Percentiles rank a stretch among this genome's conserved stretches.
These are phyloP conservation scores for Solanum corneliomulleri DNA, from an alignment of 257 asterid species.

Conservation along the genomic window DNA sequence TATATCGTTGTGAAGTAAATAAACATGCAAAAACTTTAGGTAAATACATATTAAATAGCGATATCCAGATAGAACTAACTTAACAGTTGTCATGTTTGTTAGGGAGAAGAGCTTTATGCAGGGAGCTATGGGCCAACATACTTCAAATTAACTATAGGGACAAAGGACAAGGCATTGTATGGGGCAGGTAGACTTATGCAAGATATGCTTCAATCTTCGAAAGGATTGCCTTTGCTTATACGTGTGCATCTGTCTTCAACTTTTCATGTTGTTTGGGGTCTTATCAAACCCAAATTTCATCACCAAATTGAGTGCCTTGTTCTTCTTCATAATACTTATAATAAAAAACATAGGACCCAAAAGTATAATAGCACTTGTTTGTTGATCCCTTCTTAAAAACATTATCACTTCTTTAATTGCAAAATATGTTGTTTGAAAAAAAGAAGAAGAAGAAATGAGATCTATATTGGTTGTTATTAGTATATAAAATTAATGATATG, in stretches of 20 bases:
- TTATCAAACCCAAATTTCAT: constrained; percentile 37
- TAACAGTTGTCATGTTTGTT: background rate
- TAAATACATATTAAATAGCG: background rate
- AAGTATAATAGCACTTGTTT: constrained; percentile 37
- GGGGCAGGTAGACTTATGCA: constrained; percentile 80
- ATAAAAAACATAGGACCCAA: constrained; percentile 45
- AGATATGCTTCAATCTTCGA: constrained; percentile 49
- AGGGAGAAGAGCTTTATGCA: constrained; percentile 38
- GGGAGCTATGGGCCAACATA: constrained; percentile 21
- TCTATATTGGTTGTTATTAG: background rate
- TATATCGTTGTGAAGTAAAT: background rate
- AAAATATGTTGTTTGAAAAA: background rate
- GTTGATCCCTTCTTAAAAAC: background rate
- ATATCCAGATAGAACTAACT: background rate
- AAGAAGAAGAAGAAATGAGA: background rate
- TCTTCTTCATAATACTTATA: constrained; percentile 19
- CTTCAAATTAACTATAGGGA: constrained; percentile 37
- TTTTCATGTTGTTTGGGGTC: constrained; percentile 48
- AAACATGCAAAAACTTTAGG: background rate
- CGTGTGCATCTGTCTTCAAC: constrained; percentile 33
- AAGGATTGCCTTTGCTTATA: constrained; percentile 40
- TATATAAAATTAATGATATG: background rate
- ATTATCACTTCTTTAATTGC: background rate
- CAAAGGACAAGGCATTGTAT: constrained; percentile 54
- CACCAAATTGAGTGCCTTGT: constrained; percentile 42